phyloP scores from a whole-genome alignment of 495 filamentous ascomycete genomes.

The Penicillium roqueforti region DNA sequence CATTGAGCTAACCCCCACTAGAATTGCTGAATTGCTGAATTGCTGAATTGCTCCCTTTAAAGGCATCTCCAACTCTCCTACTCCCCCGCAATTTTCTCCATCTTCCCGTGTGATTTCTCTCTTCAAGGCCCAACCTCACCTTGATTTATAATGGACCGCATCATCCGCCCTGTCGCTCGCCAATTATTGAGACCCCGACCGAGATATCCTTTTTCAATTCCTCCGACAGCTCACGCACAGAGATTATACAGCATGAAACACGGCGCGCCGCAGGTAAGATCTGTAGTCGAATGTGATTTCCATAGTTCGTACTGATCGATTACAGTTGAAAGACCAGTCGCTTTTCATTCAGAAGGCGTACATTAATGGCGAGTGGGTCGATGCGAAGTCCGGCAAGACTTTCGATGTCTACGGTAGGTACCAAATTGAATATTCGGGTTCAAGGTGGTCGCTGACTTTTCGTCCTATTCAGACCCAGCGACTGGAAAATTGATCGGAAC shows the following conservation, averaged over 20 bases:
- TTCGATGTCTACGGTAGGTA: conserved; percentile 69
- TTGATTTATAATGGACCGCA: conserved; percentile 35
- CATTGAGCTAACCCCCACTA: conserved; percentile 17
- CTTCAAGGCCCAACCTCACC: background rate
- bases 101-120: conserved; percentile 1
- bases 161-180: conserved; percentile 36
- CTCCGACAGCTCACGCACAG: conserved; percentile 28
- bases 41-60: conserved; percentile 6
- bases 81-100: conserved; percentile 9
- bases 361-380: conserved; percentile 82
- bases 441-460: background rate
- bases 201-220: conserved; percentile 41
- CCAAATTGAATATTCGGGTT: background rate
- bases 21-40: background rate
- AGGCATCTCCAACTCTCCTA: conserved; percentile 14
- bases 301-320: background rate
- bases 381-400: conserved; percentile 68
- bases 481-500: conserved; percentile 75
- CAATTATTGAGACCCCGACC: conserved; percentile 37
- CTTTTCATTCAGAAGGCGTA: conserved; percentile 79
- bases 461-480: conserved; percentile 59
- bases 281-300: background rate
- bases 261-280: conserved; percentile 39
- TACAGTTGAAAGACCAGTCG: conserved; percentile 73
- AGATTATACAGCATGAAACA: conserved; percentile 44